These are phyloP conservation scores for Penicillium expansum DNA, from an alignment of 2,329 filamentous ascomycete genomes.

Conservation along the genomic window DNA sequence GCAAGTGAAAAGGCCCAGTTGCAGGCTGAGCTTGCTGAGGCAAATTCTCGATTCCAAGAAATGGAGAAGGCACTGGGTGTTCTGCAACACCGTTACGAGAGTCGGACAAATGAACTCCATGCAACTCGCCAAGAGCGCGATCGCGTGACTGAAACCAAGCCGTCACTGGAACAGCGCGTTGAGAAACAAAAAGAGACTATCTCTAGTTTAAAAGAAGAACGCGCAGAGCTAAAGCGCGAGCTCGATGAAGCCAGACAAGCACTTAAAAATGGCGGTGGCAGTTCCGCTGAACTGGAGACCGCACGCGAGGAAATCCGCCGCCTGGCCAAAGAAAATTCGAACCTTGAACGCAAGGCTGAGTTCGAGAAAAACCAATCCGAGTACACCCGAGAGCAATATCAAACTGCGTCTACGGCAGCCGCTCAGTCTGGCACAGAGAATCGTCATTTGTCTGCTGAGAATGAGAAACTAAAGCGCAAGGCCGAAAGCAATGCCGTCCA, in stretches of 20 bases:
- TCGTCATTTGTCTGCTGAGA: constrained; percentile 38
- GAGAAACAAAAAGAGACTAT: constrained; percentile 41
- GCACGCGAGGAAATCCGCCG: constrained; percentile 41
- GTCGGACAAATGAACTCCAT: constrained; percentile 37
- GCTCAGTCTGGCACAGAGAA: constrained; percentile 42
- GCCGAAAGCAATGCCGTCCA: constrained; percentile 37
- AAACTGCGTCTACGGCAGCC: constrained; percentile 45
- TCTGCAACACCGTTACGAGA: constrained; percentile 48
- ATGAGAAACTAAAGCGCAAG: constrained; percentile 37
- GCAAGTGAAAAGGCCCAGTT: constrained; percentile 33
- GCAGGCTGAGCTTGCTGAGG: constrained; percentile 26
- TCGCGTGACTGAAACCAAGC: constrained; percentile 28
- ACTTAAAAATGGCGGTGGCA: constrained; percentile 41
- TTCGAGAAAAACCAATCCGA: constrained; percentile 46
- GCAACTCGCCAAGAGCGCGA: constrained; percentile 39
- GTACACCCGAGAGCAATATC: constrained; percentile 48
- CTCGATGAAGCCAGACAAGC: constrained; percentile 40
- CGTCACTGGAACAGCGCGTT: constrained; percentile 30
- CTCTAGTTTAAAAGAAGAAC: constrained; percentile 42
- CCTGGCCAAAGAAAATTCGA: constrained; percentile 36
- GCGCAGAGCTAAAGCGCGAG: constrained; percentile 36
- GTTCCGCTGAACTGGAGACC: constrained; percentile 42
- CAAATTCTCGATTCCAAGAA: constrained; percentile 31
- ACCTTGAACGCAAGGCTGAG: constrained; percentile 39
- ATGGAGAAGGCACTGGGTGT: constrained; percentile 33